A percentile compares a stretch with the other conserved stretches of the same genome.
Conservation (phyloP, 257 asterid genomes). For the Eucommia ulmoides region DNA sequence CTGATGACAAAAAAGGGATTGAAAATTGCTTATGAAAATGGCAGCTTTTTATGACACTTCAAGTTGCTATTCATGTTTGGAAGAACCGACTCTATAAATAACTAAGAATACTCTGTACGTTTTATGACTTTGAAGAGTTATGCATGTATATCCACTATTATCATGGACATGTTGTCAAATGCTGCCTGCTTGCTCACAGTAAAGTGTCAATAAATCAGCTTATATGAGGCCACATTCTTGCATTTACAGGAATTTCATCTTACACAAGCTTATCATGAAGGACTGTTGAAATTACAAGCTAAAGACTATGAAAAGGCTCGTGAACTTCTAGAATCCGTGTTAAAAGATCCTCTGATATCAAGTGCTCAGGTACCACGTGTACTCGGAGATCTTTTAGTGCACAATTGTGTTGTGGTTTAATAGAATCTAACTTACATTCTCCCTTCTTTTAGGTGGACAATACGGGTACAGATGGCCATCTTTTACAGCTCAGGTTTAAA, state of each 20-base stretch:
- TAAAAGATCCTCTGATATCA: conserved; percentile 76
- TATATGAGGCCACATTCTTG: conserved; percentile 2
- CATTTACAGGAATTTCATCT: conserved; percentile 71
- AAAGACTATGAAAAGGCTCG: conserved; percentile 80
- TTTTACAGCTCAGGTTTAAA: conserved; percentile 90
- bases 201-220: not conserved
- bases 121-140: no score
- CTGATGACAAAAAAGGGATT: no score
- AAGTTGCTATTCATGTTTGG: no score
- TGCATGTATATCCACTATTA: not conserved
- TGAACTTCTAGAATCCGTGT: conserved; percentile 63
- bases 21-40: no score
- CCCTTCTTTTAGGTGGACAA: conserved; percentile 53
- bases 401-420: conserved; percentile 9
- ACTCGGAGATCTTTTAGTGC: conserved; percentile 5
- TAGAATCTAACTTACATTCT: conserved; percentile 5
- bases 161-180: not conserved
- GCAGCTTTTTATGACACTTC: no score
- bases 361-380: conserved; percentile 53
- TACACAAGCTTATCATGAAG: conserved; percentile 86
- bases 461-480: conserved; percentile 74
- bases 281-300: conserved; percentile 71
- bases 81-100: no score
- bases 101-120: no score
- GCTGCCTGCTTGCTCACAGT: not conserved